Conservation (phyloP, 495 filamentous ascomycete species). For the Saxophila tyrrhenica region DNA sequence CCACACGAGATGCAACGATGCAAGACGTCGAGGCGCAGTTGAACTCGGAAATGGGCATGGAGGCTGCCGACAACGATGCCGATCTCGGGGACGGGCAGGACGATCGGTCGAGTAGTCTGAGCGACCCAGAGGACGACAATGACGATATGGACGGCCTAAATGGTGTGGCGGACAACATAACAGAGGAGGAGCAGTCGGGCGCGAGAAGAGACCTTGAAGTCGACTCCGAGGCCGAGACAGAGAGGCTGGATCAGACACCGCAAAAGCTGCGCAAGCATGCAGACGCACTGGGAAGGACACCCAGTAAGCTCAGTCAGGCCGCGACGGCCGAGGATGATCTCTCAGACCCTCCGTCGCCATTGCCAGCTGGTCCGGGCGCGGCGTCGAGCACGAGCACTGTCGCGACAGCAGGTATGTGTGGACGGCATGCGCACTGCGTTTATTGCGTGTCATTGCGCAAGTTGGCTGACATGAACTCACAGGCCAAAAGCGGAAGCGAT, state of each 20-base stretch:
- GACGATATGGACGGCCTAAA: slow-evolving; percentile 37
- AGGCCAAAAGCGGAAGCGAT: slow-evolving; percentile 34
- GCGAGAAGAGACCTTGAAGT: slow-evolving; percentile 37
- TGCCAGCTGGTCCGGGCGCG: slow-evolving; percentile 13
- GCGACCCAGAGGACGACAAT: slow-evolving; percentile 75
- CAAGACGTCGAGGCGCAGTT: not conserved
- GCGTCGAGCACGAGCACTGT: slow-evolving; percentile 19
- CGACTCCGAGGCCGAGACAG: slow-evolving; percentile 97
- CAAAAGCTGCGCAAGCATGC: slow-evolving; percentile 40
- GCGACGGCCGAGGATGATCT: slow-evolving; percentile 13
- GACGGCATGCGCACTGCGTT: not conserved
- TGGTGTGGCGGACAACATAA: slow-evolving; percentile 32
- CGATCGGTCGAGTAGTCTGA: slow-evolving; percentile 59
- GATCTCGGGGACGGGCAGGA: slow-evolving; percentile 18
- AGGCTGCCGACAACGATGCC: slow-evolving; percentile 2
- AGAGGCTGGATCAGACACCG: slow-evolving; percentile 86
- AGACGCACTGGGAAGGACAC: slow-evolving; percentile 23
- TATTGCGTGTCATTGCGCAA: too few species aligned
- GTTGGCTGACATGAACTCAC: not conserved
- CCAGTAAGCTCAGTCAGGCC: slow-evolving; percentile 27
- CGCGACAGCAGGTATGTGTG: slow-evolving; percentile 2
- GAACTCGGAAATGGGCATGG: slow-evolving; percentile 3
- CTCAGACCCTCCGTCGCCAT: slow-evolving; percentile 15
- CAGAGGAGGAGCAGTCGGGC: slow-evolving; percentile 17
- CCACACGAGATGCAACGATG: slow-evolving; percentile 3